Evolutionary conservation across 495 filamentous ascomycete genomes (phyloP), one percentile per base, ranked within the genome.

Genomic region (Podospora conica): DNA sequence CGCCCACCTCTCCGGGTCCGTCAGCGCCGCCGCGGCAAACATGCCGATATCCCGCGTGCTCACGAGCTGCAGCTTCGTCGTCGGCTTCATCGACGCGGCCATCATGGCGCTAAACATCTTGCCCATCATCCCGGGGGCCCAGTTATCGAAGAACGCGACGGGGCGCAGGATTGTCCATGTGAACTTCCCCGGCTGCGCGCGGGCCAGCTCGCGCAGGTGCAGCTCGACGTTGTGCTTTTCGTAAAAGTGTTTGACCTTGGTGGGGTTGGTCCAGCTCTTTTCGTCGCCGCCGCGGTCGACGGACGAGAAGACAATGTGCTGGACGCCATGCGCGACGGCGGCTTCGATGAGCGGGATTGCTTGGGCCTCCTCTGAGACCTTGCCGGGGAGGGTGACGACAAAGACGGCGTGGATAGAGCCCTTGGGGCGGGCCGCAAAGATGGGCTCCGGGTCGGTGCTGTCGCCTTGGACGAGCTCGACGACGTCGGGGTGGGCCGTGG

Each of bases 251-350:
- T 83, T 82, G 58, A 90, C 75, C 2, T 79, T 67, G 2, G 89
- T 90, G 10, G 84, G 81, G 66, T 83, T 87, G 18, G 77, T 68
- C 69, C 80, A 82, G 60, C 81, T 85, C 63, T 67, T 69, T 1
- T 75, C 74, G 27, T 85, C 80, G 56, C 87, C 88, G 60, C 87
- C 87, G 21, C 88, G 86, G 67, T 91, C 90, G 11, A 90, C 87
- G 31, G 84, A 87, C 23, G 77, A 80, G 75, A 90, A 90, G 20
- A 91, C 84, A 73, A 91, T 87, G 71, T 85, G 81, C 55, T 83
- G 57, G 33, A 73, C 69, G 58, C 72, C 71, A 55, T 76, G 73
- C 33, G 79, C 78, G 55, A 88, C 68, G 2, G 85, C 78, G 10
- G 78, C 82, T 63, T 90, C 85, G 66, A 91, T 77, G 21, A 91